Percentiles rank a stretch among this genome's conserved stretches.
Evolutionary conservation across 2,329 filamentous ascomycete genomes (phyloP).

Genomic region (Ophiostoma sp.): DNA sequence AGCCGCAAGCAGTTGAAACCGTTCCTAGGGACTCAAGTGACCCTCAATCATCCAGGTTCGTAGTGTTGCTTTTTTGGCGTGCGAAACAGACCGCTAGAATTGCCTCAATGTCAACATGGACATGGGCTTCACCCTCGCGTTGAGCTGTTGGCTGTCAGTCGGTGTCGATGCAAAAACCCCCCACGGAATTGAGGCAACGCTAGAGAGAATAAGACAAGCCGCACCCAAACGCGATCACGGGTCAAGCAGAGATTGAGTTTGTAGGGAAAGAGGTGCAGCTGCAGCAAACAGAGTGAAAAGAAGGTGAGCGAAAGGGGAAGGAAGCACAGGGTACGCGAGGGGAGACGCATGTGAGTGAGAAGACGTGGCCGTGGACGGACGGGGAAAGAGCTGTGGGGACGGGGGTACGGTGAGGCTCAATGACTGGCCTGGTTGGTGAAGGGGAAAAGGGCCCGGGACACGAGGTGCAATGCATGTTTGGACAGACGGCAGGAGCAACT

Average conservation of each 20-base stretch:
- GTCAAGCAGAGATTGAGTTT: constrained; percentile 9
- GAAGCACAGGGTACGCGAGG: not conserved
- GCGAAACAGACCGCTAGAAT: not conserved
- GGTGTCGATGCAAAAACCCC: not conserved
- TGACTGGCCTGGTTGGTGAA: not conserved
- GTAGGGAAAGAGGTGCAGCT: not conserved
- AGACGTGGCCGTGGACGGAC: not conserved
- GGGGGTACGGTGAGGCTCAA: not conserved
- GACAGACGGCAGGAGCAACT: not conserved
- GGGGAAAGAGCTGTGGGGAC: not conserved
- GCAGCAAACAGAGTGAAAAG: not conserved
- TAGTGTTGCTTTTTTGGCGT: not conserved
- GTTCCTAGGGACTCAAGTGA: not conserved
- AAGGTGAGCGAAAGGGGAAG: constrained; percentile 17
- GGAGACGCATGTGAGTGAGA: not conserved
- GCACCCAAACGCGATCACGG: constrained; percentile 14
- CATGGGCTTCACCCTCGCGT: not conserved
- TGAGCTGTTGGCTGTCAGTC: not conserved
- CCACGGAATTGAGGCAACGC: constrained; percentile 12
- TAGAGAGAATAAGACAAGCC: constrained; percentile 18
- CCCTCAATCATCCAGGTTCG: not conserved
- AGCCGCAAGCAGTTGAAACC: constrained; percentile 11
- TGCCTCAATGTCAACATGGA: not conserved
- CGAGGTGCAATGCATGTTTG: not conserved
- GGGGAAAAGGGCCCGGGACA: not conserved